phyloP scores from a whole-genome alignment of 2,329 filamentous ascomycete genomes.

The Fusarium temperatum region DNA sequence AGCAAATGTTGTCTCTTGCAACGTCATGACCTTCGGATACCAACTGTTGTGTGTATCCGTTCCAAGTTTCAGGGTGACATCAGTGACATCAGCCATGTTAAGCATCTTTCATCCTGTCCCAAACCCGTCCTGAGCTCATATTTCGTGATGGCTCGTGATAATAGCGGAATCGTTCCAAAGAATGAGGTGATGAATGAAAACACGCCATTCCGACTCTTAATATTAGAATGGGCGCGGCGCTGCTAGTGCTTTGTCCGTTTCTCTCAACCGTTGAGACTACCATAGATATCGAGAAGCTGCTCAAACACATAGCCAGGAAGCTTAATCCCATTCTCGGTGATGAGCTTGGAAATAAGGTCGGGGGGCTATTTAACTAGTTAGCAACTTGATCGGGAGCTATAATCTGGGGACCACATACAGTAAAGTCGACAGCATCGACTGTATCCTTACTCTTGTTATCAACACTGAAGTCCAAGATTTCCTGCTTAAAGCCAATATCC shows the following conservation, averaged over 20 bases:
- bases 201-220: background rate
- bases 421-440: constrained; percentile 74
- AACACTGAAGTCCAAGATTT: constrained; percentile 77
- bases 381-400: background rate
- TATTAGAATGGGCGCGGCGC: constrained; percentile 20
- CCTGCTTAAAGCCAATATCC: constrained; percentile 81
- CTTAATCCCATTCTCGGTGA: constrained; percentile 79
- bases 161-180: background rate
- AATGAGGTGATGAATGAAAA: background rate
- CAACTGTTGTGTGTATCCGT: background rate
- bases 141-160: background rate
- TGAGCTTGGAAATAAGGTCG: constrained; percentile 74
- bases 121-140: constrained; percentile 5
- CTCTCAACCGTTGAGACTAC: constrained; percentile 51
- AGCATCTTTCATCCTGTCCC: background rate
- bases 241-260: background rate
- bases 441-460: constrained; percentile 56
- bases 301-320: constrained; percentile 76
- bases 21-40: background rate
- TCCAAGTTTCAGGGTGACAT: background rate
- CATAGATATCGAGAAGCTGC: constrained; percentile 72
- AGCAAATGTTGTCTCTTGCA: background rate
- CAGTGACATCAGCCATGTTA: background rate
- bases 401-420: constrained; percentile 56
- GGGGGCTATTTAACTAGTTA: constrained; percentile 61